Base-by-base conservation (phyloP, 306 rosid species). In the Alnus glutinosa region DNA sequence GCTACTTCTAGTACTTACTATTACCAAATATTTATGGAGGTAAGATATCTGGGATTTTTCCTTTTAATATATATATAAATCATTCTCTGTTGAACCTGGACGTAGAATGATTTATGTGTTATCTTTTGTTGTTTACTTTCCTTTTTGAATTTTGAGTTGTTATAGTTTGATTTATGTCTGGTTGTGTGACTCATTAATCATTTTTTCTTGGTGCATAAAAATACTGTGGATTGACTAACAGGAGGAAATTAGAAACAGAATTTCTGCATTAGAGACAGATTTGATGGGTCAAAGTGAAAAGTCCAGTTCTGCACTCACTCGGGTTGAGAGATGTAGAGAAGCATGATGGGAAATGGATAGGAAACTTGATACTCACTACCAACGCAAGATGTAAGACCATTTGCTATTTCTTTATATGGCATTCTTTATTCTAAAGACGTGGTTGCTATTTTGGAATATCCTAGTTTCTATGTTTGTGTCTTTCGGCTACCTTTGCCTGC, bases 321-420 rank as follows among this genome's bases (percentile, higher is more conserved):
- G 69, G 71, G 82, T 89, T 78, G 92, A 92, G 87, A 92, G 85
- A 80, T 88, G 89, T 79, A 84, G 85, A 89, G 92, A 91, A 87
- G 85, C 93, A 82, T 86, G 98, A 81, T 85, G 76, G 77, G 98
- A 94, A 78, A 71, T 75, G 74, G 97, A 94, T 75, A 89, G 84
- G 71, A 94, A 90, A 80, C 84, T 90, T 74, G 97, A 94, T 75
- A 87, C 91, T 70, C 93, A 90, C 74, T 91, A 92, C 83, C 97
- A 87, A 59, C 92, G 97, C 28, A 84, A 88, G 64, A 91, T 94
- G 98, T 94, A 87, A 87, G 93, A 71, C 11, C 67, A 23, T 30
- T 14, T 54, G 68, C 66, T 74, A 42, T 67, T 79, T 77, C 50
- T 63, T 44, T 75, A 2, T 23, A 73, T 15, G n/a, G 48, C 18